Evolutionary conservation across 2,329 filamentous ascomycete species (phyloP).

Genomic region (Proliferodiscus dingleyae): DNA sequence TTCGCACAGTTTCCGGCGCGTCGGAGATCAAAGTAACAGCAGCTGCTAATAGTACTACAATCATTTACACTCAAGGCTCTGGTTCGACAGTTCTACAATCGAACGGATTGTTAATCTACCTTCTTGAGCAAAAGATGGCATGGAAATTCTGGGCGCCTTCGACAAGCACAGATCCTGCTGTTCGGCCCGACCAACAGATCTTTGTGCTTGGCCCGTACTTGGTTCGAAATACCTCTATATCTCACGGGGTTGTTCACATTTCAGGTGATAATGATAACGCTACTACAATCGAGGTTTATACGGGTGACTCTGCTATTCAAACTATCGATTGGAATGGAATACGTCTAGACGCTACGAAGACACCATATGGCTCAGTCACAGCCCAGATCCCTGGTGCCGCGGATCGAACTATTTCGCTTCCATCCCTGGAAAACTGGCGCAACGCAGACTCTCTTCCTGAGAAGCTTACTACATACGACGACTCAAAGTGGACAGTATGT

Average conservation of each 20-base stretch:
- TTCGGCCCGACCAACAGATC: conserved; percentile 42
- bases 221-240: conserved; percentile 37
- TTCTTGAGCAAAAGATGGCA: conserved; percentile 48
- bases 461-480: conserved; percentile 41
- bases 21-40: conserved; percentile 32
- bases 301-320: conserved; percentile 35
- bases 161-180: conserved; percentile 40
- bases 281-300: conserved; percentile 39
- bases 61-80: conserved; percentile 43
- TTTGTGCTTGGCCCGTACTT: conserved; percentile 41
- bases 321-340: conserved; percentile 44
- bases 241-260: conserved; percentile 32
- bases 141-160: conserved; percentile 53
- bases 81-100: conserved; percentile 45
- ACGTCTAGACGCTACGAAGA: conserved; percentile 33
- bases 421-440: conserved; percentile 42
- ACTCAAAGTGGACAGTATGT: conserved; percentile 45
- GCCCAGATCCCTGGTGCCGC: conserved; percentile 37
- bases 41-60: conserved; percentile 30
- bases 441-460: conserved; percentile 48
- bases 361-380: conserved; percentile 41
- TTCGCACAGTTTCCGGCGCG: conserved; percentile 38
- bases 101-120: conserved; percentile 44
- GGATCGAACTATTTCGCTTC: conserved; percentile 38
- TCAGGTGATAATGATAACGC: conserved; percentile 38